A percentile compares a stretch with the other conserved stretches of the same genome.
phyloP scores from a whole-genome alignment of 2,329 filamentous ascomycete genomes.

The Fusarium tjaetaba region DNA sequence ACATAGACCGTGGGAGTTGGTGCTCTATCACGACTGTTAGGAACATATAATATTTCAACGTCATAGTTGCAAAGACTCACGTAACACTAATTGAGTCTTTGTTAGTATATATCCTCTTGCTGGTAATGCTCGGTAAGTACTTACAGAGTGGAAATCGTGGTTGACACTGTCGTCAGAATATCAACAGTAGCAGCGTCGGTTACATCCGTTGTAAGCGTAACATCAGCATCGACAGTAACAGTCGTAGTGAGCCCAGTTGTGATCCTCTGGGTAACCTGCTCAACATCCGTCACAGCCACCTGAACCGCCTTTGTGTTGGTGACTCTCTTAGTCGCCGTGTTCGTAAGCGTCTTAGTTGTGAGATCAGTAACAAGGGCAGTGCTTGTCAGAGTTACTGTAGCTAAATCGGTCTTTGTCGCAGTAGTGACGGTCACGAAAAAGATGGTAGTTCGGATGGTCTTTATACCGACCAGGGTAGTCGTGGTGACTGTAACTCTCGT shows the following conservation, averaged over 20 bases:
- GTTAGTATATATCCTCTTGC: background rate
- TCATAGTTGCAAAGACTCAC: background rate
- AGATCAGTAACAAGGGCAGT: background rate
- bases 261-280: background rate
- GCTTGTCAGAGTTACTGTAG: background rate
- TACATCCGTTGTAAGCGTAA: fast-evolving
- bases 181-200: background rate
- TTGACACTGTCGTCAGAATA: background rate
- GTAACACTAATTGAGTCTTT: background rate
- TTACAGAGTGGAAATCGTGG: background rate
- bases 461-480: too few species aligned
- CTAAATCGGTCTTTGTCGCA: background rate
- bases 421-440: background rate
- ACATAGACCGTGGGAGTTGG: background rate
- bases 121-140: background rate
- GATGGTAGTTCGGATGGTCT: background rate
- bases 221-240: background rate
- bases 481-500: background rate
- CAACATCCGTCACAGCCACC: background rate
- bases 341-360: background rate
- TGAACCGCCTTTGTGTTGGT: background rate
- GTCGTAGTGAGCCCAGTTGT: background rate
- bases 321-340: background rate
- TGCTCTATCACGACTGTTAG: background rate
- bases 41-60: fast-evolving